Base-by-base conservation (phyloP, 441 rosid genomes). In the Gossypium davidsonii region DNA sequence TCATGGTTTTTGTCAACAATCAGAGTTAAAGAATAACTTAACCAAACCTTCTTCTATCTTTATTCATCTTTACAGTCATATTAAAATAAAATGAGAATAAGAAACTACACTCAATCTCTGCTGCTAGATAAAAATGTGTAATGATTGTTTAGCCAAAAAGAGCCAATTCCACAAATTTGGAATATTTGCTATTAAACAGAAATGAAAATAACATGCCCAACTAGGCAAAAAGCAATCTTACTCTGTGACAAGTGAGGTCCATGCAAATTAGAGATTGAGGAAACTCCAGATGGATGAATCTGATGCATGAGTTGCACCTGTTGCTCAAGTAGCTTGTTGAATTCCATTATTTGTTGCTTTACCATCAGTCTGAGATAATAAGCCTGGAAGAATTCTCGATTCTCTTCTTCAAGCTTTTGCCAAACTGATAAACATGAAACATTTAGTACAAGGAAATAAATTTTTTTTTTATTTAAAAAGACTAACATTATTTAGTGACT, bases 321-420 rank as follows among this genome's bases (percentile, higher is more conserved):
- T 76, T 89, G 89, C 83, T 87, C 97, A 75, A 96, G 98, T 69
- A 93, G 84, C 88, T 87, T 88, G 85, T 93, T 96, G 81, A 96
- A 96, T 83, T 96, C 97, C 78, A 81, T 64, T 72, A 96, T 93
- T 86, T 96, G 99, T 74, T 88, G 90, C 88, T 96, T 96, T 75
- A 96, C 91, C 83, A 79, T 86, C 75, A 96, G 84, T 77, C 97
- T 96, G 69, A 96, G 79, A 79, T 93, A 85, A 79, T 96, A 96
- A 28, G 97, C 97, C 75, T 84, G 85, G 82, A 96, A 96, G 82
- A 96, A 96, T 17, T 93, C 99, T 37, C 80, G 80, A 79, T 96
- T 96, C 82, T 96, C 97, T 84, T 93, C 97, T 84, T 96, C 98
- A 74, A 96, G 99, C 86, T 91, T 91, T 89, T 93, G 91, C 99